These are phyloP conservation scores for Wallacemonas rigidus DNA, from an alignment of 208 protist genomes.

Conservation along the genomic window DNA sequence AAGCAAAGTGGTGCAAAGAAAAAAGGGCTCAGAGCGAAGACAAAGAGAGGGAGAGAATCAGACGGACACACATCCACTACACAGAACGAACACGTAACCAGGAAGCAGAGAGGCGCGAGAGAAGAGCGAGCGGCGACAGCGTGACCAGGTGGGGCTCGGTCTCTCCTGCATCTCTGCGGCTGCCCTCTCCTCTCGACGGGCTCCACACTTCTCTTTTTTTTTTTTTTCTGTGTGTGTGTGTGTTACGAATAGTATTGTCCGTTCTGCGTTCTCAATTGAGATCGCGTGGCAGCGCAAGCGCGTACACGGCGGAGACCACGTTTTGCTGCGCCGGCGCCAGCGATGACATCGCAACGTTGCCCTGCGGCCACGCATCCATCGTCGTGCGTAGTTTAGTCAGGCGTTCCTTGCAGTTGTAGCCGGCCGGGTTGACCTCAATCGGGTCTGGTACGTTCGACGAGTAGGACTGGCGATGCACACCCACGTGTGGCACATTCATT, in stretches of 20 bases:
- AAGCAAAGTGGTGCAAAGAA: no score
- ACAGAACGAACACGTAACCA: no score
- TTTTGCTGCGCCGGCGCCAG: conserved; percentile 40
- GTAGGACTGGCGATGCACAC: conserved; percentile 12
- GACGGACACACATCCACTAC: conserved; percentile 5
- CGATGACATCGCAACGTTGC: conserved; percentile 37
- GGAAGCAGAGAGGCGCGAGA: no score
- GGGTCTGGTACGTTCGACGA: conserved; percentile 33
- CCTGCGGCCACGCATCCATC: conserved; percentile 62
- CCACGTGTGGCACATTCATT: conserved; percentile 51
- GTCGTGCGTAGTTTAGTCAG: conserved; percentile 43
- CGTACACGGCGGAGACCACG: conserved; percentile 50
- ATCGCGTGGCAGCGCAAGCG: conserved; percentile 63
- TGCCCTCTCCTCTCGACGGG: no score
- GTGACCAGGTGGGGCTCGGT: no score
- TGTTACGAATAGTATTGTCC: no score
- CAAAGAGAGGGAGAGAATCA: conserved; percentile 16
- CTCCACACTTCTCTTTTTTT: no score
- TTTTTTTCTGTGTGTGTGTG: no score
- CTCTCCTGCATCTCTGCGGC: no score
- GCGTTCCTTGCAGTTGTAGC: conserved; percentile 49
- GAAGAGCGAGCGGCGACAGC: no score
- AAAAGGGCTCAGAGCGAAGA: not conserved
- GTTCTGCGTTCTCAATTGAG: conserved; percentile 21
- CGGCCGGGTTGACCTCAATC: conserved; percentile 56